A percentile compares a stretch with the other conserved stretches of the same genome.
Conservation (phyloP, 331 rosid genomes). For the Dryas integrifolia region DNA sequence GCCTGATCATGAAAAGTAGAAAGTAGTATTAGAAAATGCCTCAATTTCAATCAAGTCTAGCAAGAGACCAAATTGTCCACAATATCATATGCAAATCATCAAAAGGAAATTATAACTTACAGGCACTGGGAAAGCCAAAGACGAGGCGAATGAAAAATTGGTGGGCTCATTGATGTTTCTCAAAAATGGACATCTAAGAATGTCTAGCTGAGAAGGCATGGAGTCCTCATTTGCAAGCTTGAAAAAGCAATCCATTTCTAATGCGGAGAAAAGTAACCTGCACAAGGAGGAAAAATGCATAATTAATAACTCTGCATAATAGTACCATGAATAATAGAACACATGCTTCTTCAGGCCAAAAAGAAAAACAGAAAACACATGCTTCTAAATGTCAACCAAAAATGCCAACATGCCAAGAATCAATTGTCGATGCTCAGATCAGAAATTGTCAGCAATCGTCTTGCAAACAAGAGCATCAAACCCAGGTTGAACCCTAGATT, state of each 20-base stretch:
- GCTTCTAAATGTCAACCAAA: background rate
- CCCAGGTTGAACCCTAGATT: background rate
- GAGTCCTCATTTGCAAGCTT: constrained; percentile 58
- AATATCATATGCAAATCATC: background rate
- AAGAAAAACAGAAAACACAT: background rate
- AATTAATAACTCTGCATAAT: background rate
- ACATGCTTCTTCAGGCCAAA: background rate
- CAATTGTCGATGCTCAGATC: background rate
- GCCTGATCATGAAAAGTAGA: constrained; percentile 47
- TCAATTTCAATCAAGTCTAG: constrained; percentile 5
- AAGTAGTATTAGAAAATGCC: constrained; percentile 7
- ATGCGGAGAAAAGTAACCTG: constrained; percentile 35
- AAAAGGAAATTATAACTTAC: constrained; percentile 44
- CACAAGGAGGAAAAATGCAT: constrained; percentile 19
- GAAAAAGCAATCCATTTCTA: constrained; percentile 57
- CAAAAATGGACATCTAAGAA: constrained; percentile 86
- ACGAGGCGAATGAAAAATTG: constrained; percentile 74
- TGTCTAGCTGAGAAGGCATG: constrained; percentile 35
- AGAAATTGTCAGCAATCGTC: background rate
- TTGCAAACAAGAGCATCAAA: background rate
- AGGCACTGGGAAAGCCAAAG: constrained; percentile 71
- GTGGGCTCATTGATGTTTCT: constrained; percentile 98
- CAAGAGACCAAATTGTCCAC: background rate
- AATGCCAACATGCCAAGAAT: background rate
- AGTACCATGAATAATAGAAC: background rate